Evolutionary conservation across 495 filamentous ascomycete genomes (phyloP).

Genomic region (Saxispiralis lemnorum): DNA sequence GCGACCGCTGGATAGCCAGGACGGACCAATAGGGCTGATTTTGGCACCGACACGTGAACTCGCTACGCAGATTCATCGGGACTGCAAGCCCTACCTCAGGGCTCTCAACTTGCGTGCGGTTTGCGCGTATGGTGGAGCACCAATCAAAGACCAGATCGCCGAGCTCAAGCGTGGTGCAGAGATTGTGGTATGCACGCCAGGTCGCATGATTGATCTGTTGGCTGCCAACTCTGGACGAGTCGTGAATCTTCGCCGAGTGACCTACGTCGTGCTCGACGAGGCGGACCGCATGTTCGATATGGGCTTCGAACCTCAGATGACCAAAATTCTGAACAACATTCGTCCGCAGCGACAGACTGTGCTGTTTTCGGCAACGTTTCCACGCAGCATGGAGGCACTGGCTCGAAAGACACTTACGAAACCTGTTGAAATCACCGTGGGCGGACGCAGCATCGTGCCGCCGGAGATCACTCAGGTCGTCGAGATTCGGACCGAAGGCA

Average conservation of each 20-base stretch:
- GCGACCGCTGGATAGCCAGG: constrained; percentile 57
- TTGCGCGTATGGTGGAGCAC: constrained; percentile 88
- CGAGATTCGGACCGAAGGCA: constrained; percentile 65
- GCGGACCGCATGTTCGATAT: constrained; percentile 99
- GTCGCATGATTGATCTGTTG: constrained; percentile 91
- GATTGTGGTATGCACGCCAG: constrained; percentile 86
- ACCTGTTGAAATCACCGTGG: constrained; percentile 81
- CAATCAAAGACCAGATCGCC: constrained; percentile 95
- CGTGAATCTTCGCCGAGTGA: constrained; percentile 73
- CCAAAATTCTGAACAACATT: constrained; percentile 84
- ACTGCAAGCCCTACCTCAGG: constrained; percentile 85
- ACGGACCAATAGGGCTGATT: constrained; percentile 75
- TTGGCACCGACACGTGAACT: constrained; percentile 93
- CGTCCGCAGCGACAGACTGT: constrained; percentile 86
- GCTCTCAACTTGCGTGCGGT: constrained; percentile 73
- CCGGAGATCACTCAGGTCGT: constrained; percentile 91
- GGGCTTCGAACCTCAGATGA: constrained; percentile 96
- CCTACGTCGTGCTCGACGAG: constrained; percentile 88
- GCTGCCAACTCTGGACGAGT: constrained; percentile 84
- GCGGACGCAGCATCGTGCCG: constrained; percentile 78
- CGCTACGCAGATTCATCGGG: constrained; percentile 82
- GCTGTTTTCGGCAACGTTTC: constrained; percentile 91
- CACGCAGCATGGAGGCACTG: constrained; percentile 77
- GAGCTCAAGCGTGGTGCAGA: constrained; percentile 90
- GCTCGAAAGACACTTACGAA: constrained; percentile 74